Evolutionary conservation across 345 rosid species (phyloP), one percentile per base, ranked within the genome.

Genomic region (Populus alba): DNA sequence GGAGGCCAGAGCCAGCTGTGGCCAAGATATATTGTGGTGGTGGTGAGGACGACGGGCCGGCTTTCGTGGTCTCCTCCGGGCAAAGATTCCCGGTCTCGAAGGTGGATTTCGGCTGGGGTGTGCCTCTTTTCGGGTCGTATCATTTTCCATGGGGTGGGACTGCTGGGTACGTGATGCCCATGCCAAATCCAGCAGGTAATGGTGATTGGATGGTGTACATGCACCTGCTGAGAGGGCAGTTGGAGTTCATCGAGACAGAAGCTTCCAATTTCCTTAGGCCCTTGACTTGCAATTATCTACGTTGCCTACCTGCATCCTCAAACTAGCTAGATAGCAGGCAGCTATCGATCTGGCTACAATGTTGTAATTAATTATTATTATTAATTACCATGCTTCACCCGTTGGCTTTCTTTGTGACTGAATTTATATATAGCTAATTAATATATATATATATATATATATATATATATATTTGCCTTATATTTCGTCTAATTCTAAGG

Each of bases 41-140:
- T 20, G 78, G 76, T 0, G 83, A 85, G 1, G 4, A 4, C 18
- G 90, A 86, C 6, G 90, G 86, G 20, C 94, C 94, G 0, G 89
- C 94, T 2, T 80, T 93, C 33, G 96, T 91, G 77, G 91, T 93
- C 68, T 93, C 97, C 12, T 93, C 94, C 2, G 96, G 97, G 9
- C 92, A 83, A 55, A 79, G 77, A 41, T 90, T 93, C 70, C 93
- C 96, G 2, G 86, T 83, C 38, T 41, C 51, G 1, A 69, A 75
- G 73, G 81, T 89, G 23, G 87, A 93, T 73, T 91, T 90, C 43
- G 93, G 91, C 18, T 91, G 92, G 91, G 94, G 89, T 1, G 45
- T 38, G 55, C 91, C 94, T 0, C 18, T 45, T 9, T 86, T 91
- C 4, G 91, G 91, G 12, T 91, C 93, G 0, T 91, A 88, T 70